These are phyloP conservation scores for Xerocomellus dryophilus DNA, from an alignment of 768 basidiomycete genomes.

Conservation along the genomic window DNA sequence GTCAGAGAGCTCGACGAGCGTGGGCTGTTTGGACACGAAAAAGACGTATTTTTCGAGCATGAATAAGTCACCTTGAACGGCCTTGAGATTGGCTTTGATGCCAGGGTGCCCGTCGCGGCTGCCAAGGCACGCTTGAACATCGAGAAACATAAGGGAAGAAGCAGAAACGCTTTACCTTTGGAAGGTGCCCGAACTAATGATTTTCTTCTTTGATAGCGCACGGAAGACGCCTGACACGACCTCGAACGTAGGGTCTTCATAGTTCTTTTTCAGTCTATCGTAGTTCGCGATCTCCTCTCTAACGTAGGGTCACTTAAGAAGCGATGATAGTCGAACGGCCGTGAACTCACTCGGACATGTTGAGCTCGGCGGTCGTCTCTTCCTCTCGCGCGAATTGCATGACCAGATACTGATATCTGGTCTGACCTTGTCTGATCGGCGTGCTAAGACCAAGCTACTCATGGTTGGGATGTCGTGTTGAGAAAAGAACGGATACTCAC, in stretches of 20 bases:
- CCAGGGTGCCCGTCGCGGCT: constrained; percentile 89
- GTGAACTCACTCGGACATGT: constrained; percentile 77
- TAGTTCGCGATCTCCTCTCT: constrained; percentile 78
- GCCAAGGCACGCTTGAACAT: constrained; percentile 1
- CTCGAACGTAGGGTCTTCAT: constrained; percentile 93
- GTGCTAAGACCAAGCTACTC: constrained; percentile 81
- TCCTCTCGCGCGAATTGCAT: constrained; percentile 98
- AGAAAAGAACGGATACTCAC: constrained; percentile 44
- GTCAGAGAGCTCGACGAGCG: constrained; percentile 84
- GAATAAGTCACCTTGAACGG: constrained; percentile 94
- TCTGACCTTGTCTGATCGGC: constrained; percentile 97
- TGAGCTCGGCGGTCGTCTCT: constrained; percentile 93
- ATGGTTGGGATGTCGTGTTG: constrained; percentile 4
- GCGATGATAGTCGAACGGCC: background rate
- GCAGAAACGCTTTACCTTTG: constrained; percentile 55
- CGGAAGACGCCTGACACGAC: constrained; percentile 94
- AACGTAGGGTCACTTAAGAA: background rate
- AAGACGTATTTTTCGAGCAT: constrained; percentile 97
- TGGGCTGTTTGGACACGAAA: constrained; percentile 95
- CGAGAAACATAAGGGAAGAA: background rate
- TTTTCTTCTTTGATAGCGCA: constrained; percentile 85
- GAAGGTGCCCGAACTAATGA: constrained; percentile 83
- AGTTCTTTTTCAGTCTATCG: constrained; percentile 86
- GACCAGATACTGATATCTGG: constrained; percentile 94
- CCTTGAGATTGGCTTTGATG: constrained; percentile 98